Base-by-base conservation (phyloP, 139 green algal species). In the Chlamydomonas applanata region DNA sequence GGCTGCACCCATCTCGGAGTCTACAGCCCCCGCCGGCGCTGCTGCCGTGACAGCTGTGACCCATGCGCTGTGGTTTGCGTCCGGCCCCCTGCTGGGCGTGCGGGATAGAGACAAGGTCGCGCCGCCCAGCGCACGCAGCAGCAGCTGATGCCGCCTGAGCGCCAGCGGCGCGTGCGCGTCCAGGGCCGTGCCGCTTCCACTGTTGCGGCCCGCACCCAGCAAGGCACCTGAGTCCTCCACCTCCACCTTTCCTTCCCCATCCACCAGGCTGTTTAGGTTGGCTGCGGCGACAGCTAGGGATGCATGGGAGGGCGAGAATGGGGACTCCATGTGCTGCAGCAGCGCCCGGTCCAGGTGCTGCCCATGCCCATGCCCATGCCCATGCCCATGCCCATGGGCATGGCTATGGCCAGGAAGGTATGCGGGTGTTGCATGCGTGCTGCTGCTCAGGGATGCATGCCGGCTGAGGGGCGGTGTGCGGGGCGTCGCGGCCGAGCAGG, bases 271-370 rank as follows among this genome's bases (percentile, higher is more conserved):
- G 40, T 49, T 49, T 11, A 49, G 7, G 40, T 49, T 49, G 7
- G 40, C 40, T 19, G 40, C 40, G 7, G 40, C 40, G 11, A 49
- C 40, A 49, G 40, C 40, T 11, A 49, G 40, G 59, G 71, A 63
- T 56, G 71, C 46, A 4, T 52, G 30, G 36, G 40, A 76, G 40
- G 57, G 53, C n/a, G 71, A 34, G 2, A 45, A 70, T 19, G 59
- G 32, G 14, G 57, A 56, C 0, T 36, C 40, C 40, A 76, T 54
- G 1, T n/a, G 25, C 1, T 16, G 56, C 35, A 76, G 35, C 71
- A 69, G 71, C n/a, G 69, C 49, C 20, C 56, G 67, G 49, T 59
- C 57, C 56, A 22, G 34, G 22, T 27, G 54, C n/a, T n/a, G n/a
- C n/a, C n/a, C n/a, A n/a, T n/a, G n/a, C n/a, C n/a, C n/a, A n/a